A percentile compares a stretch with the other conserved stretches of the same genome.
Conservation (phyloP, 2,329 filamentous ascomycete genomes). For the Sporothrix sp. region DNA sequence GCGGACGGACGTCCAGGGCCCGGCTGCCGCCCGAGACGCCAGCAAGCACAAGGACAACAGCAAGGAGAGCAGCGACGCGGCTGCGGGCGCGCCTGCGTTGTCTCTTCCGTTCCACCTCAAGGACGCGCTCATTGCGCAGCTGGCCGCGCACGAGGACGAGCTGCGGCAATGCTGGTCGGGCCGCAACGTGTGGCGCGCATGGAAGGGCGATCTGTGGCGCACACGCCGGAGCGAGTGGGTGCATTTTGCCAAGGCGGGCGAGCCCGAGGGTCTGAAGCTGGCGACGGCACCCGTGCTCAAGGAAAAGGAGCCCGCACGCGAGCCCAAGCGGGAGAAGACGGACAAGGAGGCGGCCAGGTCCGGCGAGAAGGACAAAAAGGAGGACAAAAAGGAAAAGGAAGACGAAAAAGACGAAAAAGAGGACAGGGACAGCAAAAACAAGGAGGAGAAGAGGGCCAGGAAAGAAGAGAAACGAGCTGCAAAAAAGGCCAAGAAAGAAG, state of each 20-base stretch:
- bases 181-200: slow-evolving; percentile 46
- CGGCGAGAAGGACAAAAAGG: neutral
- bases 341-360: neutral
- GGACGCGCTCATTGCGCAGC: slow-evolving; percentile 41
- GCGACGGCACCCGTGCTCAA: slow-evolving; percentile 28
- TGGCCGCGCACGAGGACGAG: slow-evolving; percentile 38
- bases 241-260: slow-evolving; percentile 44
- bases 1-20: slow-evolving; percentile 20
- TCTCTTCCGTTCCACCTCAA: slow-evolving; percentile 48
- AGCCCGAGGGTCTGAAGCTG: slow-evolving; percentile 25
- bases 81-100: slow-evolving; percentile 26
- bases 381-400: neutral
- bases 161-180: slow-evolving; percentile 46
- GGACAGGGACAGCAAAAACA: slow-evolving; percentile 6
- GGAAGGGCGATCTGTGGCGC: slow-evolving; percentile 50
- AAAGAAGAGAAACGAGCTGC: neutral
- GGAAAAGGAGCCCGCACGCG: slow-evolving; percentile 1
- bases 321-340: neutral
- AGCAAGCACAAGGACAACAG: neutral
- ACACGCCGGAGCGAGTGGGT: slow-evolving; percentile 45
- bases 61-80: neutral
- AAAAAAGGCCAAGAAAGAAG: neutral
- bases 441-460: slow-evolving; percentile 5
- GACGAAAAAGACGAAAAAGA: slow-evolving; percentile 7
- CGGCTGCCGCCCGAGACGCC: neutral